Base-by-base conservation (phyloP, 257 asterid genomes). In the Solanum peruvianum region DNA sequence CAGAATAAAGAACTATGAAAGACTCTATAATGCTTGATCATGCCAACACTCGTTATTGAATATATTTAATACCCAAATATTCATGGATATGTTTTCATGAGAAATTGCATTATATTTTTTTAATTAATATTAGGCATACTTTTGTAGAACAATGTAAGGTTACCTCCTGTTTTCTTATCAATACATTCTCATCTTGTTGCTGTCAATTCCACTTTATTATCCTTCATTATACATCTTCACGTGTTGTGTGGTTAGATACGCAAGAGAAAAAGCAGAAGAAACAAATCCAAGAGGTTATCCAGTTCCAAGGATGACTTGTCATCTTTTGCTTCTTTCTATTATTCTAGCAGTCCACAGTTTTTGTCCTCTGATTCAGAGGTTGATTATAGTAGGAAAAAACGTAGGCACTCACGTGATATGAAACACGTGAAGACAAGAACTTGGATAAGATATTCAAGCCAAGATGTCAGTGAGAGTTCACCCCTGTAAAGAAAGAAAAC, bases 211-310 rank as follows among this genome's bases (percentile, higher is more conserved):
- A 42, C 25, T 44, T 77, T 77, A 77, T 77, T 27, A 14, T 77
- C 39, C 83, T 77, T 25, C 27, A 25, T 47, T 80, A 47, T 44
- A 76, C 76, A 86, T 73, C 23, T 84, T 67, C 42, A 14, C 85
- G 72, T 88, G 37, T 82, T 83, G 47, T 71, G 52, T 86, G 88
- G 42, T 87, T 92, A 86, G 91, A 83, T 88, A 86, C 90, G 87
- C 88, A 89, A 89, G 93, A 96, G 90, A 91, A 95, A 88, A 91
- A 89, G 89, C 83, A 89, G 90, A 87, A 93, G 90, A 84, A 92
- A 76, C 78, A 94, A 90, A 90, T 85, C 91, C 73, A 95, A 89
- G 92, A 96, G 90, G 90, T 92, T 52, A 27, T 88, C 86, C 45
- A 91, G 84, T 52, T 91, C 89, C 52, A 92, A 81, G 47, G 78